Evolutionary conservation across 2,329 filamentous ascomycete genomes (phyloP).

Genomic region (Cladosporium sp.): DNA sequence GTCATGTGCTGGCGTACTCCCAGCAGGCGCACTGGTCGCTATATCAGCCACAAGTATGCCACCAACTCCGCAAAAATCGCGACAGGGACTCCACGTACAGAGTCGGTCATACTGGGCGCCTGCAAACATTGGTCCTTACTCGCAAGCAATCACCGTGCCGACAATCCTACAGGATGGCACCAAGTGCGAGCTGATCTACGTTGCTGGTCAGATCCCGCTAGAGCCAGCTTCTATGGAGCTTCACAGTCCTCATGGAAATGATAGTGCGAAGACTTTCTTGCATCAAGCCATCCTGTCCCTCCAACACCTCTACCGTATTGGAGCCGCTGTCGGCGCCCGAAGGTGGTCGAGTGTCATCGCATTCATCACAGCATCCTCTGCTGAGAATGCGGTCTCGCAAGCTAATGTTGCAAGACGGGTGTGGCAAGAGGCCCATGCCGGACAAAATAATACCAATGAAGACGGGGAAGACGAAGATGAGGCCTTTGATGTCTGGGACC

Average conservation of each 20-base stretch:
- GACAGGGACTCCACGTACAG: conserved; percentile 74
- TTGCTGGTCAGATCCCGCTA: conserved; percentile 90
- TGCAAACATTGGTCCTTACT: conserved; percentile 95
- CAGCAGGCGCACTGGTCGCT: conserved; percentile 57
- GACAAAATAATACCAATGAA: conserved; percentile 22
- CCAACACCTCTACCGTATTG: conserved; percentile 87
- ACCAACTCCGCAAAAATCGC: conserved; percentile 19
- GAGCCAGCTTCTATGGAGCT: conserved; percentile 73
- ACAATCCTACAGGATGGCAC: conserved; percentile 16
- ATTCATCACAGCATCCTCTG: conserved; percentile 56
- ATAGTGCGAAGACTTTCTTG: conserved; percentile 14
- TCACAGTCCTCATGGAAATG: conserved; percentile 19
- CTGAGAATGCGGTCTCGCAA: conserved; percentile 20
- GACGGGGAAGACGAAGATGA: conserved; percentile 39
- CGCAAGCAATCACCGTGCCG: conserved; percentile 69
- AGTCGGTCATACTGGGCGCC: conserved; percentile 95
- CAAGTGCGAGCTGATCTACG: conserved; percentile 47
- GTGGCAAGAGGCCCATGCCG: conserved; percentile 6
- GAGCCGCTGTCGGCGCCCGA: conserved; percentile 63
- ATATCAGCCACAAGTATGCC: conserved; percentile 48
- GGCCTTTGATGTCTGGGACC: conserved; percentile 63
- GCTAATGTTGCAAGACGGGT: conserved; percentile 34
- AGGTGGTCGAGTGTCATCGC: conserved; percentile 74
- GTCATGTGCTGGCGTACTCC: conserved; percentile 66
- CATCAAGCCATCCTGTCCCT: conserved; percentile 69